Evolutionary conservation across 106 monocot genomes (phyloP), one percentile per base, ranked within the genome.

Genomic region (Apostasia shenzhenica): DNA sequence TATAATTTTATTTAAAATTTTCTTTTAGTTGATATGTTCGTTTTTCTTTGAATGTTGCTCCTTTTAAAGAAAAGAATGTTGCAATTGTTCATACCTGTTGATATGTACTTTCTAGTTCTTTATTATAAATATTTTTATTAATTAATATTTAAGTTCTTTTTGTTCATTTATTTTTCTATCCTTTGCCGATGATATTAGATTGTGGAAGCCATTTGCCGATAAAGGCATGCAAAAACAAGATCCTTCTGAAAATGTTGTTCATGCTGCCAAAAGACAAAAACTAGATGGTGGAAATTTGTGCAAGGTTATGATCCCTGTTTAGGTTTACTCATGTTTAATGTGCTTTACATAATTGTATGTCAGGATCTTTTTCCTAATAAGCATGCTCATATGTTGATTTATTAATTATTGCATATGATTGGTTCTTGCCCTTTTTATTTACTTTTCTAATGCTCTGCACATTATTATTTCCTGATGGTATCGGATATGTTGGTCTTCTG

Each of bases 221-320:
- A 88, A 73, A 58, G 70, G 52, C 64, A 69, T 66, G 4, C 66
- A 45, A 40, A 68, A 40, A n/a, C 77, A 57, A 41, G 81, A 86
- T 75, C 37, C 44, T 45, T 71, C 39, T 41, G 83, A 86, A 54
- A 75, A 73, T 79, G 55, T 55, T 3, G 26, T 46, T 62, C 91
- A 91, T 73, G 83, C 87, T 71, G 64, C 88, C 68, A 94, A 94
- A 77, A 81, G 94, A 66, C 94, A 94, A 59, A 94, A 85, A 69
- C 67, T 91, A 73, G 94, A 94, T 14, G 88, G 67, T 60, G 94
- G 88, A 12, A 69, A 81, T 65, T 43, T 77, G 6, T 73, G 66
- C 54, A 86, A 86, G 89, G 82, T 91, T 39, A 59, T 66, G 6
- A 72, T 45, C 49, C 52, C 38, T 59, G 61, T 11, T 41, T 57